These are phyloP conservation scores for Mycena sanguinolenta DNA, from an alignment of 768 basidiomycete genomes.

Conservation along the genomic window DNA sequence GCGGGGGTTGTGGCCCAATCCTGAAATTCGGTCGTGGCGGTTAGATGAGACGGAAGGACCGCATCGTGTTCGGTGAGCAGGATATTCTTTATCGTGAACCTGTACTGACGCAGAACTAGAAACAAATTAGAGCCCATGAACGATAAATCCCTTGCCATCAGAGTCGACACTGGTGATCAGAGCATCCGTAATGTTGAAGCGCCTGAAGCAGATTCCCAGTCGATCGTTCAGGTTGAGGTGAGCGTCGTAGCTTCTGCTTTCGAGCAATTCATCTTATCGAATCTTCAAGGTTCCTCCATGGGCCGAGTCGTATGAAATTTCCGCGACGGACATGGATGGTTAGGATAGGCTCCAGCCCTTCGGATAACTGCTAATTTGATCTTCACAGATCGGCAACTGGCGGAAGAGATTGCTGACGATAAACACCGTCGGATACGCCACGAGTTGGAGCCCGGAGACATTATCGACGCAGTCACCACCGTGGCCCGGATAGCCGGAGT, in stretches of 20 bases:
- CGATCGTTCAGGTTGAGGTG: constrained; percentile 63
- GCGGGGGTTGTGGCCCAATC: constrained; percentile 84
- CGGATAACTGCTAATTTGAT: not conserved
- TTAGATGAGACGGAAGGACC: constrained; percentile 95
- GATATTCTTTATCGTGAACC: too few species aligned
- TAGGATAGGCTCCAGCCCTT: constrained; percentile 16
- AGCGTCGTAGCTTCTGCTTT: not conserved
- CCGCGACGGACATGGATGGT: constrained; percentile 76
- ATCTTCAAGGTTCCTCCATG: constrained; percentile 68
- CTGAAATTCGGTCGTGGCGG: constrained; percentile 71
- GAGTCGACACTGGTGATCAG: constrained; percentile 59
- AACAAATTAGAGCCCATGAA: constrained; percentile 82
- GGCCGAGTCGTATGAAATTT: constrained; percentile 79
- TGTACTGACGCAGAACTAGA: constrained; percentile 52
- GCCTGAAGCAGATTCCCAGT: constrained; percentile 64
- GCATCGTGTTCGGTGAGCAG: constrained; percentile 82
- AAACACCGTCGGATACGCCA: constrained; percentile 90
- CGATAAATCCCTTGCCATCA: constrained; percentile 61
- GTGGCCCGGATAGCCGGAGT: constrained; percentile 92
- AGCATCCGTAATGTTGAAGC: constrained; percentile 64
- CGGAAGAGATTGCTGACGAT: constrained; percentile 88
- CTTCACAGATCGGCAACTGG: constrained; percentile 65
- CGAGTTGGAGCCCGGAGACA: constrained; percentile 89
- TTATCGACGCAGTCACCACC: constrained; percentile 89
- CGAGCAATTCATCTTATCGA: not conserved